phyloP scores from a whole-genome alignment of 2,329 filamentous ascomycete genomes.

The Fusarium dlaminii region DNA sequence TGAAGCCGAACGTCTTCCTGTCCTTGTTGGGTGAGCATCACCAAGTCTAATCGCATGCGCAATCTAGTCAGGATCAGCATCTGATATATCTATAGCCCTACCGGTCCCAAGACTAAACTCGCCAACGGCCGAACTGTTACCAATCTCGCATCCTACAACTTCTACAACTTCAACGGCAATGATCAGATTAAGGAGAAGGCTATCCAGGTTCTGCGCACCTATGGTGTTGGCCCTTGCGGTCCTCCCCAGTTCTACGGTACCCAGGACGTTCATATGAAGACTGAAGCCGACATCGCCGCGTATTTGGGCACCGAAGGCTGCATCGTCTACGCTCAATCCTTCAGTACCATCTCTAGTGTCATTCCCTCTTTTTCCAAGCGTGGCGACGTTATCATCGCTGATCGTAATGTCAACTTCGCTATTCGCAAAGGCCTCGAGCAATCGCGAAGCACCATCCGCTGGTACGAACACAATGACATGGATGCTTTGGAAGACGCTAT shows the following conservation, averaged over 20 bases:
- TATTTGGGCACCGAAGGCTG: slow-evolving; percentile 88
- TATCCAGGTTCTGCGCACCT: slow-evolving; percentile 90
- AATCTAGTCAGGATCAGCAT: background rate
- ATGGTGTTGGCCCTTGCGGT: slow-evolving; percentile 95
- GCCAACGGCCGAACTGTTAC: slow-evolving; percentile 88
- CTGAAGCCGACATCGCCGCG: slow-evolving; percentile 90
- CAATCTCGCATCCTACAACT: slow-evolving; percentile 95
- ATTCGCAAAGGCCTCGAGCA: slow-evolving; percentile 96
- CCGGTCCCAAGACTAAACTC: slow-evolving; percentile 89
- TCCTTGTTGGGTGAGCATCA: slow-evolving; percentile 80
- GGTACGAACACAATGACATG: slow-evolving; percentile 98
- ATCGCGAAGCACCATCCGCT: slow-evolving; percentile 87
- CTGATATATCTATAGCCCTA: slow-evolving; percentile 58
- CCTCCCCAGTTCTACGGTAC: slow-evolving; percentile 98
- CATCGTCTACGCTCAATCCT: slow-evolving; percentile 95
- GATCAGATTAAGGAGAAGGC: slow-evolving; percentile 95
- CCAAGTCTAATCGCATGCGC: background rate
- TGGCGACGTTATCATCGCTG: slow-evolving; percentile 95
- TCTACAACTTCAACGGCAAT: slow-evolving; percentile 95
- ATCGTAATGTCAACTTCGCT: slow-evolving; percentile 91
- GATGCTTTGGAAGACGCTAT: slow-evolving; percentile 88
- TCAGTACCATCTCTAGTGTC: slow-evolving; percentile 95
- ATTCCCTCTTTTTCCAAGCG: slow-evolving; percentile 97
- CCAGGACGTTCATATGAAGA: slow-evolving; percentile 97
- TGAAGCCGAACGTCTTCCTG: slow-evolving; percentile 84